These are phyloP conservation scores for Scedosporium minutisporum DNA, from an alignment of 2,329 filamentous ascomycete species.

Conservation along the genomic window DNA sequence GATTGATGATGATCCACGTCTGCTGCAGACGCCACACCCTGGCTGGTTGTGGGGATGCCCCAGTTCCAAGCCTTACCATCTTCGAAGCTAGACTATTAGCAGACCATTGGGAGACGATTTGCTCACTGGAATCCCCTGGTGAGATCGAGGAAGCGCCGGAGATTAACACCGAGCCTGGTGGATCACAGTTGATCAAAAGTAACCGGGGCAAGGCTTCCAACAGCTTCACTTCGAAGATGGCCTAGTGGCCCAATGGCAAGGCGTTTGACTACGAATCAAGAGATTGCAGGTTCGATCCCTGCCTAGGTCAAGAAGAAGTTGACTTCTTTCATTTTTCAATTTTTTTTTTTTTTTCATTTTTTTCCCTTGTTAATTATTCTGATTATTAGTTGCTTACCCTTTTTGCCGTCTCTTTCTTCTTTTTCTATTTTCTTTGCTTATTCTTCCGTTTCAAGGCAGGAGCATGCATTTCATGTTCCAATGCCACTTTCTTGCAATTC, in stretches of 20 bases:
- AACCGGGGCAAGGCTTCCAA: background rate
- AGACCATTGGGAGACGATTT: background rate
- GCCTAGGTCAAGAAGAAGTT: background rate
- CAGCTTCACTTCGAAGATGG: constrained; percentile 1
- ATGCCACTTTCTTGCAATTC: no score
- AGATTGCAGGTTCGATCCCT: constrained; percentile 2
- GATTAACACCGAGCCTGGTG: background rate
- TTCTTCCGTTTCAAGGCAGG: no score
- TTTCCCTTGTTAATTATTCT: constrained; percentile 4
- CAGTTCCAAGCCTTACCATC: background rate
- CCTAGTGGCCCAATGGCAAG: constrained; percentile 1
- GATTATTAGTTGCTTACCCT: no score
- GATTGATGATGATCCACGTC: no score
- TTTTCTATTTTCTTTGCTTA: no score
- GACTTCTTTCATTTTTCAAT: no score
- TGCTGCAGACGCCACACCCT: no score
- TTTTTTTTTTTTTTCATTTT: constrained; percentile 9
- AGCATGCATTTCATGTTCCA: no score
- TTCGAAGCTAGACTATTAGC: no score
- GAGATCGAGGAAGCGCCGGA: background rate
- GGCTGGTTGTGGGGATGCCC: background rate
- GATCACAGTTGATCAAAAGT: background rate
- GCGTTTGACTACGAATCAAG: constrained; percentile 2
- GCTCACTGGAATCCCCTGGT: background rate
- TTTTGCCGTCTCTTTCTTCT: no score